Percentiles rank a stretch among this genome's conserved stretches.
Evolutionary conservation across 257 asterid genomes (phyloP).

Genomic region (Nicotiana benthamiana): DNA sequence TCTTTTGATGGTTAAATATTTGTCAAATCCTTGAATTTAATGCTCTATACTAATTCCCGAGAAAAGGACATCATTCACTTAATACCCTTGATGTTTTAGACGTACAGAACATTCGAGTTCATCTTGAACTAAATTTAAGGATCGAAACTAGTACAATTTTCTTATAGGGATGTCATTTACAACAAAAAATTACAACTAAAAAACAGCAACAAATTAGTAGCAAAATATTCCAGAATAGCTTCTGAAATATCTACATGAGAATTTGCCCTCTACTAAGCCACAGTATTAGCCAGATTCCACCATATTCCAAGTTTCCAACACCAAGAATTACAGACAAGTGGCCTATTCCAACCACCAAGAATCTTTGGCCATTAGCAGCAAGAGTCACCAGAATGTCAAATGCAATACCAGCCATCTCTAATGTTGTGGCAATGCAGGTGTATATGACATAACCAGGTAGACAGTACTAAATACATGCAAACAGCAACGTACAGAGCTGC

Average conservation of each 20-base stretch:
- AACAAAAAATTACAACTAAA: neutral
- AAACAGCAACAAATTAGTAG: neutral
- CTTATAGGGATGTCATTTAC: neutral
- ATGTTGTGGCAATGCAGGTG: slow-evolving; percentile 15
- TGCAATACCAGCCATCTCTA: neutral
- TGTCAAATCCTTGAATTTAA: neutral
- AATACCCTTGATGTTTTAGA: neutral
- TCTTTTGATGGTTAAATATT: no score
- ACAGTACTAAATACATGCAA: slow-evolving; percentile 57
- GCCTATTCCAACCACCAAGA: neutral
- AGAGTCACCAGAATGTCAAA: neutral
- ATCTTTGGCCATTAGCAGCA: neutral
- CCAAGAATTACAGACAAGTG: neutral
- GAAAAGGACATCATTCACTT: neutral
- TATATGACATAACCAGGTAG: slow-evolving; percentile 62
- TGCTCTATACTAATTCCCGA: neutral
- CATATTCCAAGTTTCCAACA: neutral
- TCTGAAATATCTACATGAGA: neutral
- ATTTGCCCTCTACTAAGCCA: neutral
- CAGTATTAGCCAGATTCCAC: neutral
- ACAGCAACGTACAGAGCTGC: slow-evolving; percentile 24
- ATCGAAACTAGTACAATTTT: neutral
- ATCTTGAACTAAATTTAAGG: neutral
- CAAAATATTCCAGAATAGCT: neutral
- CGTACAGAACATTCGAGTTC: neutral